Evolutionary conservation across 352 stramenopile genomes (phyloP).

Genomic region (Phytopythium aichiense): DNA sequence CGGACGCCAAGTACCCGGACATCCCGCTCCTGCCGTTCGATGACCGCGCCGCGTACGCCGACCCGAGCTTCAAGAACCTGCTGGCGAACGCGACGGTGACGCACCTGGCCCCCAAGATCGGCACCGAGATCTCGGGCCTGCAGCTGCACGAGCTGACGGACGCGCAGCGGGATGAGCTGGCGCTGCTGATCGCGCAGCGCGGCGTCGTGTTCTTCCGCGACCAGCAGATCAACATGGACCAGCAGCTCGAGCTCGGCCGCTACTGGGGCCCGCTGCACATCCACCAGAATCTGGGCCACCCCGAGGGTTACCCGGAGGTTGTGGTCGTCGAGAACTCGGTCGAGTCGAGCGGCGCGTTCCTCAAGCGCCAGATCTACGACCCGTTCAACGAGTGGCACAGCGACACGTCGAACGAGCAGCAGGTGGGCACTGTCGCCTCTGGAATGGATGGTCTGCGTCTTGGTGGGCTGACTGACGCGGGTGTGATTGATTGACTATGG

Average conservation of each 20-base stretch:
- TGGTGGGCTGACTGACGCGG: neutral
- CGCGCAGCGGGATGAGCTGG: conserved; percentile 15
- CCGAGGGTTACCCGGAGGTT: conserved; percentile 19
- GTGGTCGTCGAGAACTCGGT: conserved; percentile 16
- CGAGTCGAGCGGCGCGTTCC: conserved; percentile 7
- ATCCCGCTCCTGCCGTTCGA: conserved; percentile 26
- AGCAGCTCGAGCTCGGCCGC: conserved; percentile 19
- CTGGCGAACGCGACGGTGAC: conserved; percentile 14
- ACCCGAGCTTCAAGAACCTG: conserved; percentile 32
- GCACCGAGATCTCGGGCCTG: conserved; percentile 18
- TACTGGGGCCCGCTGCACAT: conserved; percentile 28
- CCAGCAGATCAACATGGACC: conserved; percentile 10
- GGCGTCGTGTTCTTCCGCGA: conserved; percentile 20
- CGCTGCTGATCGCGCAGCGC: conserved; percentile 12
- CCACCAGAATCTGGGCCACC: conserved; percentile 20
- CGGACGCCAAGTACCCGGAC: conserved; percentile 21
- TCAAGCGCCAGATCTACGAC: conserved; percentile 21
- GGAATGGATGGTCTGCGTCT: neutral
- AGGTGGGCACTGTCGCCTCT: conserved; percentile 1
- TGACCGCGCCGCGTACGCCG: conserved; percentile 25
- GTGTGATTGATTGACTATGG: neutral
- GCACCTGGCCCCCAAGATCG: conserved; percentile 19
- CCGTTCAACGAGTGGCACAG: conserved; percentile 32
- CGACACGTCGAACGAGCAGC: conserved; percentile 32
- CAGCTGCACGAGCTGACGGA: conserved; percentile 8